A percentile compares a stretch with the other conserved stretches of the same genome.
phyloP scores from a whole-genome alignment of 306 rosid species.

The Prunus mira region DNA sequence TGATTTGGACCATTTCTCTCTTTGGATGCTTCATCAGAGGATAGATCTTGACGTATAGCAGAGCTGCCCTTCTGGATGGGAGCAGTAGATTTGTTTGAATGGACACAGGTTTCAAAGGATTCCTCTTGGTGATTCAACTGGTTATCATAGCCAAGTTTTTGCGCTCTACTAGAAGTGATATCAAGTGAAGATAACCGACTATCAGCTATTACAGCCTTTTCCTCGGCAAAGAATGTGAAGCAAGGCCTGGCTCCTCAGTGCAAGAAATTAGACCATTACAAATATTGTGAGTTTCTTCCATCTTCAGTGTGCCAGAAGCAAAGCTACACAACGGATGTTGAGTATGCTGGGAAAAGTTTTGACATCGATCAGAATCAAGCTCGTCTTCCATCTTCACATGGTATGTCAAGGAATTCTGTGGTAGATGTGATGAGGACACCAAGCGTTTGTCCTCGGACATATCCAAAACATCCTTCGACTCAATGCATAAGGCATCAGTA shows the following conservation, averaged over 20 bases:
- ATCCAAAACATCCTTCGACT: constrained; percentile 19
- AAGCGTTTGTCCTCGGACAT: constrained; percentile 19
- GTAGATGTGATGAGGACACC: constrained; percentile 22
- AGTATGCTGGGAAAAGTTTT: not conserved
- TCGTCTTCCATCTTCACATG: constrained; percentile 27
- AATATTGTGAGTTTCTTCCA: constrained; percentile 20
- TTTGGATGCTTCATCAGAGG: constrained; percentile 22
- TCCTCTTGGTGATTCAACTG: constrained; percentile 30
- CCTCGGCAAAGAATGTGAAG: not conserved
- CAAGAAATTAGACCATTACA: constrained; percentile 25
- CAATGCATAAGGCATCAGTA: constrained; percentile 25
- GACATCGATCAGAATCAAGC: constrained; percentile 25
- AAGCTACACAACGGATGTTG: not conserved
- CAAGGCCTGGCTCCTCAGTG: constrained; percentile 30
- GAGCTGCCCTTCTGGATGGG: constrained; percentile 39
- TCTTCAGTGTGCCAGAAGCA: not conserved
- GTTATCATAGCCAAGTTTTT: not conserved
- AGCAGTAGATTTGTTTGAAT: constrained; percentile 27
- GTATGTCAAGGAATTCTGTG: constrained; percentile 12
- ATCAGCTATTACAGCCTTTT: no score
- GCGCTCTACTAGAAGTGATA: no score
- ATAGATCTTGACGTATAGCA: constrained; percentile 32
- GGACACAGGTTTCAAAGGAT: constrained; percentile 15
- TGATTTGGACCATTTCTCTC: constrained; percentile 19
- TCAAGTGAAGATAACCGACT: no score